Base-by-base conservation (phyloP, 164 flowering plant genomes). In the Santalum album region DNA sequence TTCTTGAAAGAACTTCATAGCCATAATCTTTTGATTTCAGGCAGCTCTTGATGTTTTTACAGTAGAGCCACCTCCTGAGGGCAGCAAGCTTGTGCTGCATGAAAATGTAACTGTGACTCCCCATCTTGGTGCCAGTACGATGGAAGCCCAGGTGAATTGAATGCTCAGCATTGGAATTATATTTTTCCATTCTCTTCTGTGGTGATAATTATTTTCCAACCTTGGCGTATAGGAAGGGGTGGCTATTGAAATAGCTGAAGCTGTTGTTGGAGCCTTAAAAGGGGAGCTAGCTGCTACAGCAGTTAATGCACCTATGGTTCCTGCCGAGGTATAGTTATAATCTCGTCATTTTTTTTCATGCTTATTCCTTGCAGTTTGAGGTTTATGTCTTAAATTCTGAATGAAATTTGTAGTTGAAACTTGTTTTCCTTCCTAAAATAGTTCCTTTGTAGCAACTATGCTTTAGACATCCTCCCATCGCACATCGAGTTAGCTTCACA, bases 31-130 rank as follows among this genome's bases (percentile, higher is more conserved):
- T 26, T 48, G 53, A 39, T 57, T 67, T 24, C 70, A 84, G 91
- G 96, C 96, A 15, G 89, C 96, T 12, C 96, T 87, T 66, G 96
- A 87, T 72, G 96, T 87, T 53, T 87, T 87, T 75, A 76, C 87
- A 0, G 75, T 32, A 56, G 96, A 87, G 61, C 96, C 96, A 44
- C 96, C 96, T 18, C 53, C 83, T 27, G 51, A 70, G 51, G 89
- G 79, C 58, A 77, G 78, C 75, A 81, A 74, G 66, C 46, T 87
- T 69, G 69, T 82, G 25, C 73, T 53, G 58, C 96, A 87, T 70
- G 87, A 82, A 67, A 77, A 60, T 42, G 91, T 87, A 12, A 84
- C 83, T 21, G 89, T 63, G 19, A 87, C 96, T 51, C 96, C 96
- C 10, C 96, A 87, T 78, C 86, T 87, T 55, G 96, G 96, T 47